Base-by-base conservation (phyloP, 768 basidiomycete species). In the Panaeolus papilionaceus region DNA sequence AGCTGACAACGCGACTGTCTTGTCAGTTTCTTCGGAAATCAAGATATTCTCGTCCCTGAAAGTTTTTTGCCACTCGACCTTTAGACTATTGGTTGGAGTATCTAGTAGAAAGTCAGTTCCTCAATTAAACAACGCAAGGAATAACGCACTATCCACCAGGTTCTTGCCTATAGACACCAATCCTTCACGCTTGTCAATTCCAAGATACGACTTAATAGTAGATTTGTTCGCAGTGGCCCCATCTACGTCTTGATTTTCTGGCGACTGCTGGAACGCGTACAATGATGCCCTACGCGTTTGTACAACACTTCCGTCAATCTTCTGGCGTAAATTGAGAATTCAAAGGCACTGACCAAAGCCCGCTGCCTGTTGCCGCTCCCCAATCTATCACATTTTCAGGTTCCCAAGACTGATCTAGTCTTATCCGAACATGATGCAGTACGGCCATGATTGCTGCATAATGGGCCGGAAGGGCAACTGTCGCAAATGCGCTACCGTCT, bases 401-500 rank as follows among this genome's bases (percentile, higher is more conserved):
- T 38, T 79, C 78, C 88, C 85, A 92, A n/a, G 82, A 82, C 7
- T 82, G 76, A n/a, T 86, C 89, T 42, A 95, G 71, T 65, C 94
- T 83, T 61, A 80, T 83, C 68, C 86, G 90, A 42, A 89, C 71
- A 69, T 94, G 89, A 61, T 86, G 81, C 18, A 96, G 78, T 5
- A 96, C 93, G n/a, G 91, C 82, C 62, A 80, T 84, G 63, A 95
- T 91, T 2, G 89, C 93, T 58, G 93, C 87, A 75, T 92, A 96
- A 79, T 95, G 92, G 3, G 90, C 88, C 0, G 95, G 95, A 70
- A 96, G 85, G n/a, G 90, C 92, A 62, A 96, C 84, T 12, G 92
- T 89, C 14, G 92, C 91, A 75, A 95, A 96, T 4, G 95, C 95
- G 28, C 92, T 89, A 26, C 90, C 93, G 70, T 95, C 92, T 33